A percentile compares a stretch with the other conserved stretches of the same genome.
Conservation (phyloP, 176 grass and related monocot species). For the Alloteropsis semialata region DNA sequence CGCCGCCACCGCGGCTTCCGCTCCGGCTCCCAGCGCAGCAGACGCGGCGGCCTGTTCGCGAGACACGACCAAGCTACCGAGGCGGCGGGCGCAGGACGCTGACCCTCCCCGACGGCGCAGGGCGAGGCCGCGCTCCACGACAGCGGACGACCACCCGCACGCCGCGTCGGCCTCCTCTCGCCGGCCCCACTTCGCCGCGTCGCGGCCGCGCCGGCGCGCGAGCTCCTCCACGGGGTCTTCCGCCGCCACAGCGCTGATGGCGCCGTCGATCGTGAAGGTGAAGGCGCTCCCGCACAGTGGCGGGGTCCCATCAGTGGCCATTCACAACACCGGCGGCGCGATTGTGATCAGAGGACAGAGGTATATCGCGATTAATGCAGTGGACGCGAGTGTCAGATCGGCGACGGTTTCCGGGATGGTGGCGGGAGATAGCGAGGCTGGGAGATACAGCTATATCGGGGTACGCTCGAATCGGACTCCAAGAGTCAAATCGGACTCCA, state of each 20-base stretch:
- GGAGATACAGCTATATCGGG: not conserved
- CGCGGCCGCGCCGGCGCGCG: not conserved
- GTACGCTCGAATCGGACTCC: not conserved
- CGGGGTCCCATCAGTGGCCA: not conserved
- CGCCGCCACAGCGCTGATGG: not conserved
- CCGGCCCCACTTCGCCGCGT: not conserved
- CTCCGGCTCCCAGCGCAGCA: not conserved
- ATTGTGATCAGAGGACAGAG: not conserved
- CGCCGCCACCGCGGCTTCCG: not conserved
- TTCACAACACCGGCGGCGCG: not conserved
- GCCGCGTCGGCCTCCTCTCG: not conserved
- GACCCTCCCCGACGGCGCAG: not conserved
- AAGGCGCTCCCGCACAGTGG: not conserved
- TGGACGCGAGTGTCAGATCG: not conserved
- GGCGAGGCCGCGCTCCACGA: not conserved
- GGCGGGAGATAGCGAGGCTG: not conserved
- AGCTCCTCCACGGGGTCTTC: not conserved
- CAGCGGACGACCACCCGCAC: slow-evolving; percentile 1
- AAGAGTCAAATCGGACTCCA: not conserved
- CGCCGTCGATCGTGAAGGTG: not conserved
- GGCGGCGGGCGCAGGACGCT: not conserved
- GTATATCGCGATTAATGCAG: not conserved
- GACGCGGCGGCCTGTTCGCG: not conserved
- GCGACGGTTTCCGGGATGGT: too few species aligned
- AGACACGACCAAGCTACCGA: not conserved